Conservation (phyloP, 495 filamentous ascomycete genomes). For the Parmelia sp. region DNA sequence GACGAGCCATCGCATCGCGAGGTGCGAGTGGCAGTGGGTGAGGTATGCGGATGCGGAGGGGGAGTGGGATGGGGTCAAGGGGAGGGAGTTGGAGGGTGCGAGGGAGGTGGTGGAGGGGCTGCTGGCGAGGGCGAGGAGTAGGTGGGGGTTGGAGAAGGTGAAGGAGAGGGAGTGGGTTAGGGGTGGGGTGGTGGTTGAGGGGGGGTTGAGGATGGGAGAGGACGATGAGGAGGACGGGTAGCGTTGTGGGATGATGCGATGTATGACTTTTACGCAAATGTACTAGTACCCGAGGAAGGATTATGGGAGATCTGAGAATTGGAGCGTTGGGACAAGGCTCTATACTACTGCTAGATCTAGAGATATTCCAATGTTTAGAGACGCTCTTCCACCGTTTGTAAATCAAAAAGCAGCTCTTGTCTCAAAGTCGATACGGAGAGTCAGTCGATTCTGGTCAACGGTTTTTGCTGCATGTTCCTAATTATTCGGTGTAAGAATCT, state of each 20-base stretch:
- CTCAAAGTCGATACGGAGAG: too few species aligned
- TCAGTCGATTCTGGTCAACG: too few species aligned
- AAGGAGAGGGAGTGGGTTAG: slow-evolving; percentile 68
- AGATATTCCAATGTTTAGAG: not conserved
- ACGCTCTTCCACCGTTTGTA: not conserved
- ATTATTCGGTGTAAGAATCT: not conserved
- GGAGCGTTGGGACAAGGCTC: not conserved
- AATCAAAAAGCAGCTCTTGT: too few species aligned
- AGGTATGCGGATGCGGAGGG: slow-evolving; percentile 70
- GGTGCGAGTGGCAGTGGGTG: slow-evolving; percentile 91
- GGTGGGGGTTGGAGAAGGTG: slow-evolving; percentile 68
- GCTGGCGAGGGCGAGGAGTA: slow-evolving; percentile 67
- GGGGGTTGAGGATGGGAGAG: slow-evolving; percentile 62
- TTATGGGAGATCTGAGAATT: not conserved
- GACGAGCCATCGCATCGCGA: slow-evolving; percentile 86
- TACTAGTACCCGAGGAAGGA: not conserved
- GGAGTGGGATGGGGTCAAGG: slow-evolving; percentile 57
- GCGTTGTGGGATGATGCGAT: not conserved
- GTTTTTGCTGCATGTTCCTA: too few species aligned
- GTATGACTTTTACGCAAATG: not conserved
- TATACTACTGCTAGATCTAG: not conserved
- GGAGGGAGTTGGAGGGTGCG: slow-evolving; percentile 61
- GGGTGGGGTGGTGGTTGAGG: slow-evolving; percentile 62
- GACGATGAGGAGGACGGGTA: slow-evolving; percentile 41
- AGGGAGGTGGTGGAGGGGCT: slow-evolving; percentile 74